phyloP scores from a whole-genome alignment of 2,329 filamentous ascomycete species.

The Talaromyces sp. region DNA sequence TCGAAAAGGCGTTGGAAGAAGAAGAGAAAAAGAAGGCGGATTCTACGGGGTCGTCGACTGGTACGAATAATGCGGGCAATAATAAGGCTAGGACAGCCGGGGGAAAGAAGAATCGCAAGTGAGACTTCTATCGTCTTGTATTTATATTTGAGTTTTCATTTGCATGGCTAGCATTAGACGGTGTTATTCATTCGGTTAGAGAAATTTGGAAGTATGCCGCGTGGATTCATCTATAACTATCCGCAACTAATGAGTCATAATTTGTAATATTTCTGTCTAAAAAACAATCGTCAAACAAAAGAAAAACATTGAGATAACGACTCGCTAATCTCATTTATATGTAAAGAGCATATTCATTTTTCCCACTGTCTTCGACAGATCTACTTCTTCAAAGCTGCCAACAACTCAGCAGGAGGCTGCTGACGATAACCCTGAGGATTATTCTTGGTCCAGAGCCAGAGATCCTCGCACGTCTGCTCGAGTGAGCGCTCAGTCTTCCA shows the following conservation, averaged over 20 bases:
- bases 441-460: slow-evolving; percentile 97
- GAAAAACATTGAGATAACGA: neutral
- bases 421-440: slow-evolving; percentile 95
- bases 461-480: slow-evolving; percentile 87
- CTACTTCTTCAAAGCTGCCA: slow-evolving; percentile 52
- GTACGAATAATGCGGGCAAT: neutral
- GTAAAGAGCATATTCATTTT: neutral
- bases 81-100: slow-evolving; percentile 8
- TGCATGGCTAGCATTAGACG: neutral
- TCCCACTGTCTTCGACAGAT: neutral
- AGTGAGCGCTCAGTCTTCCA: slow-evolving; percentile 91
- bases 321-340: slow-evolving; percentile 7
- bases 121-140: neutral
- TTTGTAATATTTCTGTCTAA: neutral
- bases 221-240: neutral
- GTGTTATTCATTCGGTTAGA: neutral
- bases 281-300: neutral
- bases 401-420: slow-evolving; percentile 76
- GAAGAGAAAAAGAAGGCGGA: slow-evolving; percentile 11
- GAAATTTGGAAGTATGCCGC: neutral
- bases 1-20: slow-evolving; percentile 53
- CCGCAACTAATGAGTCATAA: neutral
- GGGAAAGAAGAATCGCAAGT: slow-evolving; percentile 22
- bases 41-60: neutral
- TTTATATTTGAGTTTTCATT: neutral